A percentile compares a stretch with the other conserved stretches of the same genome.
These are phyloP conservation scores for Hanseniaspora guilliermondii DNA, from an alignment of 805 yeast species.

Conservation along the genomic window DNA sequence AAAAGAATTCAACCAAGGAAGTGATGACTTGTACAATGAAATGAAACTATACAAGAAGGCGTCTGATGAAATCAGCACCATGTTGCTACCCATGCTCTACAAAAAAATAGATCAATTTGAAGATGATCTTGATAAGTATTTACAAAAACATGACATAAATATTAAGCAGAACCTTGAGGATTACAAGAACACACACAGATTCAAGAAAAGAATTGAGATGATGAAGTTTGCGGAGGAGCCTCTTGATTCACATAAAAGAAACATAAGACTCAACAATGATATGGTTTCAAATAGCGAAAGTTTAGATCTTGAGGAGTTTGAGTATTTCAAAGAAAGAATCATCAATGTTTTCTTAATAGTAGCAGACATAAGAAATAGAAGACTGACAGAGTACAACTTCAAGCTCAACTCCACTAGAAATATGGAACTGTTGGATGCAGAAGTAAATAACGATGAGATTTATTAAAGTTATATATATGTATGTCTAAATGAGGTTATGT, in stretches of 20 bases:
- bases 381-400: slow-evolving; percentile 2
- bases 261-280: slow-evolving; percentile 8
- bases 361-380: slow-evolving; percentile 2
- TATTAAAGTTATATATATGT: neutral
- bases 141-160: slow-evolving; percentile 25
- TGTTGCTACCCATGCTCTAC: slow-evolving; percentile 39
- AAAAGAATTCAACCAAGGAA: slow-evolving; percentile 28
- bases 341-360: neutral
- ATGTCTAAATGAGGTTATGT: neutral
- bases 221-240: neutral
- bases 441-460: slow-evolving; percentile 11
- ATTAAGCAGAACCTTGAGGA: neutral
- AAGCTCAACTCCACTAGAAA: neutral
- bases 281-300: slow-evolving; percentile 3
- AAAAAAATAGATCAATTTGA: slow-evolving; percentile 32
- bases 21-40: slow-evolving; percentile 39
- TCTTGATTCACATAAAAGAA: slow-evolving; percentile 9
- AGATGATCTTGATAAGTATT: slow-evolving; percentile 30
- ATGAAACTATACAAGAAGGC: slow-evolving; percentile 44
- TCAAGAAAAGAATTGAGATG: neutral
- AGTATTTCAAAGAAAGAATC: slow-evolving; percentile 12
- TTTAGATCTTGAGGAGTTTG: slow-evolving; percentile 5
- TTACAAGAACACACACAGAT: neutral
- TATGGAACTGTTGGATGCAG: slow-evolving; percentile 1
- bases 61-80: slow-evolving; percentile 39